These are phyloP conservation scores for Penicillium bialowiezense DNA, from an alignment of 495 filamentous ascomycete genomes.

Conservation along the genomic window DNA sequence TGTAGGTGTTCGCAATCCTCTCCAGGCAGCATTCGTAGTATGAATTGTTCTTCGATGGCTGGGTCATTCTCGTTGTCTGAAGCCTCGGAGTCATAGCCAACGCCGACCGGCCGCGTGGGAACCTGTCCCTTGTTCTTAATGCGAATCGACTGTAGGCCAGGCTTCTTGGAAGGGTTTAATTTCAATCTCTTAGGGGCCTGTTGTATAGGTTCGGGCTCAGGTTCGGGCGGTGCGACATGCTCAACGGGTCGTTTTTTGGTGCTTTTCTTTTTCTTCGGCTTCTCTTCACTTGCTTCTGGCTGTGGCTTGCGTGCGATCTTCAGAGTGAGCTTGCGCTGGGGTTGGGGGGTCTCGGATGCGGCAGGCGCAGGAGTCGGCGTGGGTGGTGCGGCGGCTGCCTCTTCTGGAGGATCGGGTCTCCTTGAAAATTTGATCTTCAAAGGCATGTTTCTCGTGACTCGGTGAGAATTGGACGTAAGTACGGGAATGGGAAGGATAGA, in stretches of 20 bases:
- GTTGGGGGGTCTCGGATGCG: conserved; percentile 30
- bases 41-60: conserved; percentile 79
- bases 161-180: conserved; percentile 42
- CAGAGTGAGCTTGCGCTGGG: conserved; percentile 48
- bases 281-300: conserved; percentile 27
- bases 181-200: conserved; percentile 43
- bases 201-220: conserved; percentile 24
- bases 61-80: conserved; percentile 87
- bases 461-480: neutral
- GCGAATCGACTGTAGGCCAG: conserved; percentile 46
- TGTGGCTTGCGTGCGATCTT: conserved; percentile 46
- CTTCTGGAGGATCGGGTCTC: conserved; percentile 30
- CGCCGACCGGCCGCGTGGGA: conserved; percentile 63
- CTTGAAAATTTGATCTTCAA: conserved; percentile 53
- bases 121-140: conserved; percentile 59
- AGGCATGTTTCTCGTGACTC: conserved; percentile 28
- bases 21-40: conserved; percentile 84
- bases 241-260: conserved; percentile 44
- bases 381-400: conserved; percentile 28
- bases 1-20: conserved; percentile 80
- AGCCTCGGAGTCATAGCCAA: conserved; percentile 96
- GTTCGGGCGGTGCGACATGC: conserved; percentile 13
- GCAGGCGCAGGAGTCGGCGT: conserved; percentile 27
- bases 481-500: neutral
- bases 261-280: conserved; percentile 47